Evolutionary conservation across 1,139 yeast species (phyloP), one percentile per base, ranked within the genome.

Genomic region (Protomyces arabidopsidicola): DNA sequence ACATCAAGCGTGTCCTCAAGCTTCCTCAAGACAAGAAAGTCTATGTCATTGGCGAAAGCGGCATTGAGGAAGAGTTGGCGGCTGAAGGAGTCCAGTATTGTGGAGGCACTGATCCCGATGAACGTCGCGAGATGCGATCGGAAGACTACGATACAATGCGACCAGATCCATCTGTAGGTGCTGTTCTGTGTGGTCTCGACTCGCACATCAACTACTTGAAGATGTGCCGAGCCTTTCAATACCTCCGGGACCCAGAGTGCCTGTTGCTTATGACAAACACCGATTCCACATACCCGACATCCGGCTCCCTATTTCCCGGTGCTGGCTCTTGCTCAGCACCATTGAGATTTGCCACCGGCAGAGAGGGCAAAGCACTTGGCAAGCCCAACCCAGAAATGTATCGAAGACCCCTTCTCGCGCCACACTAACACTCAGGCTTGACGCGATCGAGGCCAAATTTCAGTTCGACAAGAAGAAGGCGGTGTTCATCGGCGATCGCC

Each of bases 401-500:
- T 27, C 50, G 12, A 12, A 1, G 5, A 22, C 14, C 31, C 18
- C 14, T 45, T 18, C 10, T 12, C 51, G n/a, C 14, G 14, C 10
- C 16, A 51, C 16, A 27, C 34, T n/a, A n/a, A 24, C 31, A 8
- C 20, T 22, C 42, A 55, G 59, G 59, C 83, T 93, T 86, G 88
- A 90, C 72, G 86, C 96, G 27, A 88, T 93, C 72, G 84, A 86
- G 68, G 88, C 89, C 8, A 86, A 85, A 59, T 82, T 84, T 71
- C 74, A 81, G 20, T 77, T 83, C 48, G 83, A 84, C 66, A 86
- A 89, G 50, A 71, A 77, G 14, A 80, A 83, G 65, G 87, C 96
- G 8, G 81, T 93, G 69, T 93, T 93, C 98, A 84, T 93, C 68
- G 99, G 99, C 35, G 99, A 93, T 74, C 81, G 98, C 68, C 79